Evolutionary conservation across 2,329 filamentous ascomycete species (phyloP).

Genomic region (Drechslera avenae): DNA sequence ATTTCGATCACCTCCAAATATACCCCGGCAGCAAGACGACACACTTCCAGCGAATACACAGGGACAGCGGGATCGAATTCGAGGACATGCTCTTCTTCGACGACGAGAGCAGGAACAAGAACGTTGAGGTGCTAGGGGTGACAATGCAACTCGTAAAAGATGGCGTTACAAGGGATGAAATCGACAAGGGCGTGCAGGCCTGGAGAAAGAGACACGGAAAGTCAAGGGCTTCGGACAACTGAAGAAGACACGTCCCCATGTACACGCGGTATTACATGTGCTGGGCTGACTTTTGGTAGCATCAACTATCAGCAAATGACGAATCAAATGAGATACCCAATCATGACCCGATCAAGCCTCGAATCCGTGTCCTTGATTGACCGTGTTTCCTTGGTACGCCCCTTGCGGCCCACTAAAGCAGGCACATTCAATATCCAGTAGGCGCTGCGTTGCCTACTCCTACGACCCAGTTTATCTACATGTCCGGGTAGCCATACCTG

Average conservation of each 20-base stretch:
- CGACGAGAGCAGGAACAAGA: conserved; percentile 83
- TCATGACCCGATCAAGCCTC: no score
- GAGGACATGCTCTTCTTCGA: conserved; percentile 96
- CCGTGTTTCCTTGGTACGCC: no score
- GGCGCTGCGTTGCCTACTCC: no score
- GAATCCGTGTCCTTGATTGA: no score
- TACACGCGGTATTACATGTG: no score
- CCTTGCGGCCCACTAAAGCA: no score
- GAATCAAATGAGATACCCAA: no score
- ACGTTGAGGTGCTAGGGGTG: conserved; percentile 80
- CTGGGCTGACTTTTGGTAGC: no score
- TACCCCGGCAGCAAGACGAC: conserved; percentile 80
- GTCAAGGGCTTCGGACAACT: conserved; percentile 9
- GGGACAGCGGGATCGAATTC: conserved; percentile 71
- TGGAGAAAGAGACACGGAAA: conserved; percentile 77
- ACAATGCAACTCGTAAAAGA: conserved; percentile 83
- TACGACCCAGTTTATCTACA: no score
- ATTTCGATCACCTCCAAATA: conserved; percentile 65
- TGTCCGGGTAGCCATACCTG: no score
- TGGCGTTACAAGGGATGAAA: conserved; percentile 75
- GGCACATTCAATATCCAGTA: no score
- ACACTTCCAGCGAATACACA: conserved; percentile 77
- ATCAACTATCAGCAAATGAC: no score
- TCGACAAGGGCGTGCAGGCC: conserved; percentile 77
- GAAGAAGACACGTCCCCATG: conserved; percentile 1